Base-by-base conservation (phyloP, 495 filamentous ascomycete species). In the Niebla homalea region DNA sequence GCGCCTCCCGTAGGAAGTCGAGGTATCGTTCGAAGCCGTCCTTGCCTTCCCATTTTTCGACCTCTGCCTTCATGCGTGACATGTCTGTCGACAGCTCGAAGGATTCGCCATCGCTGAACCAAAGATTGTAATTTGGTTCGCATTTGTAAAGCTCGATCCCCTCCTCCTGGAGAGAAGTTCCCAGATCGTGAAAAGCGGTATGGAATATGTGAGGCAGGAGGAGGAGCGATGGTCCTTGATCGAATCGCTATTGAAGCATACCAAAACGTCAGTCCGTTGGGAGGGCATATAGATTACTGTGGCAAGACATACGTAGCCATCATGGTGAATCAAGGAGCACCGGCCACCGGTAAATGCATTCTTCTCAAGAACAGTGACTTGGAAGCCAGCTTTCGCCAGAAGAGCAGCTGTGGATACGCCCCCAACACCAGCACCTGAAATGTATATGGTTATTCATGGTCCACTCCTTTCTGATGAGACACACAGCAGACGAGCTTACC, bases 181-280 rank as follows among this genome's bases (percentile, higher is more conserved):
- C 77, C 4, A 85, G 73, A 56, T 86, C 80, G 23, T 60, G 57
- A 53, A 83, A 86, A 14, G 75, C 70, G 59, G 80, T 75, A 19
- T 67, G 66, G 67, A 84, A 86, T 40, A 84, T 66, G 42, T 70
- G 70, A 4, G 81, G 82, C 25, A 86, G 78, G 5, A 86, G 66
- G 2, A 86, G 72, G 4, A 85, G 70, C 0, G 80, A 84, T 0
- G 81, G 81, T 0, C 81, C 81, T 69, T 83, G 80, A 59, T 85
- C 81, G 66, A 85, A 85, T 20, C 81, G 74, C 72, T 78, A 45
- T 8, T 10, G 15, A 10, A 32, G 18, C 39, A 26, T 8, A 41
- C 18, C 16, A 18, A 19, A 8, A 22, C 12, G 53, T 54, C 43
- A 56, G 49, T 19, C 20, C 7, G 37, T 41, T 46, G 16, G 23